phyloP scores from a whole-genome alignment of 2,329 filamentous ascomycete genomes.

The Fusarium sp. region DNA sequence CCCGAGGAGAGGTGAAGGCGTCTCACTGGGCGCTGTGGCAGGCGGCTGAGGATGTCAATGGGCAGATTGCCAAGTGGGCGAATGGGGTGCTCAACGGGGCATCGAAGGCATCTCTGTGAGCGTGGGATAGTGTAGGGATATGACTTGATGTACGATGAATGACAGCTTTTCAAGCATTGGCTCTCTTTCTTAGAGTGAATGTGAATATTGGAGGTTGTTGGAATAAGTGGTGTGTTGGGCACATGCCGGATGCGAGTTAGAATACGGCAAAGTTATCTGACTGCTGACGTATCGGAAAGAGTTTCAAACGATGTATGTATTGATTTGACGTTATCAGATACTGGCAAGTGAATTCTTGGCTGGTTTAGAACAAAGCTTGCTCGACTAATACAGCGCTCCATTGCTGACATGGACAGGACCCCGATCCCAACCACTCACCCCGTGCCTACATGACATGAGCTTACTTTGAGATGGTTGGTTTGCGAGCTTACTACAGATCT shows the following conservation, averaged over 20 bases:
- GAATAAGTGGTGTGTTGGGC: not conserved
- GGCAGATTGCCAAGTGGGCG: conserved; percentile 75
- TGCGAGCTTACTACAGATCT: not conserved
- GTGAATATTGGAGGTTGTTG: not conserved
- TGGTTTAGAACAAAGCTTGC: conserved; percentile 72
- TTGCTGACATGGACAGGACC: not conserved
- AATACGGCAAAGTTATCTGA: conserved; percentile 6
- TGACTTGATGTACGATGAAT: not conserved
- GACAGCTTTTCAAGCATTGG: not conserved
- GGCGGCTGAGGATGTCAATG: conserved; percentile 77
- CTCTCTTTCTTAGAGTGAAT: not conserved
- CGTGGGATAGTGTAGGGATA: not conserved
- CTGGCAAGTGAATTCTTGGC: conserved; percentile 74
- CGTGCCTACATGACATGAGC: not conserved
- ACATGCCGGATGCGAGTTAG: conserved; percentile 18
- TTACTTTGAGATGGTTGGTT: not conserved
- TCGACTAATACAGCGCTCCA: conserved; percentile 53
- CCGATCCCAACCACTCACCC: not conserved
- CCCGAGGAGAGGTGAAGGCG: conserved; percentile 72
- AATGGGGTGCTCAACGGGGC: conserved; percentile 54
- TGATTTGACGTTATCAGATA: conserved; percentile 50
- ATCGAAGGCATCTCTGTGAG: conserved; percentile 46
- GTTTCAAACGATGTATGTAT: not conserved
- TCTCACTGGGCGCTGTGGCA: conserved; percentile 89
- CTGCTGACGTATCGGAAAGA: not conserved